These are phyloP conservation scores for Vanderwaltozyma yarrowii DNA, from an alignment of 805 yeast species.

Conservation along the genomic window DNA sequence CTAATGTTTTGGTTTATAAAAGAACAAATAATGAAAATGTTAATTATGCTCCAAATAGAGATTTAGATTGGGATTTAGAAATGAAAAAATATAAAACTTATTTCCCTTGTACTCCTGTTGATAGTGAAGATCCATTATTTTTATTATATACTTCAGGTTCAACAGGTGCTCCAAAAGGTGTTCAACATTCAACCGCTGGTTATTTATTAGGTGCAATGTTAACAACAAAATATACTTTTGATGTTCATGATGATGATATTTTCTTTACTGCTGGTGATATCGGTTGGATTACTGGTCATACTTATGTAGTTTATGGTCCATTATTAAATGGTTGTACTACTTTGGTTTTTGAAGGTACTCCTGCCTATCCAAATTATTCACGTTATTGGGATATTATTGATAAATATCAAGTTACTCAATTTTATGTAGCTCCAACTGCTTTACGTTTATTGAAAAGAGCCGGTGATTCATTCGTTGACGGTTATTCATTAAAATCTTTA, in stretches of 20 bases:
- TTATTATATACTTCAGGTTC: slow-evolving; percentile 79
- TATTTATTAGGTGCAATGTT: slow-evolving; percentile 63
- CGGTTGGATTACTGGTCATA: slow-evolving; percentile 88
- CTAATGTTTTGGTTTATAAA: slow-evolving; percentile 59
- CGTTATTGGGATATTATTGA: slow-evolving; percentile 75
- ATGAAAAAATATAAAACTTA: slow-evolving; percentile 54
- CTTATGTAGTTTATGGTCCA: slow-evolving; percentile 78
- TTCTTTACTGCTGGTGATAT: slow-evolving; percentile 84
- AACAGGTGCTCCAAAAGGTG: slow-evolving; percentile 85
- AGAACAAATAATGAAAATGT: slow-evolving; percentile 50
- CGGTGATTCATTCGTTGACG: slow-evolving; percentile 52
- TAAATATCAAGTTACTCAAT: slow-evolving; percentile 61
- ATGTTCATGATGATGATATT: slow-evolving; percentile 61
- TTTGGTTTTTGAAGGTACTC: slow-evolving; percentile 78
- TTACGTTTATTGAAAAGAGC: slow-evolving; percentile 66
- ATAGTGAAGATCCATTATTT: slow-evolving; percentile 74
- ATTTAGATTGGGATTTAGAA: slow-evolving; percentile 71
- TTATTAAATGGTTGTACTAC: slow-evolving; percentile 67
- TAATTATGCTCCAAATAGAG: slow-evolving; percentile 46
- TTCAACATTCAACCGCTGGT: slow-evolving; percentile 74
- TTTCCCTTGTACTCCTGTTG: slow-evolving; percentile 63
- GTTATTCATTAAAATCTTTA: slow-evolving; percentile 51
- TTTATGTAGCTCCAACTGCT: slow-evolving; percentile 81
- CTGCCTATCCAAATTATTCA: slow-evolving; percentile 71
- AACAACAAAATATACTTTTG: slow-evolving; percentile 68